A percentile compares a stretch with the other conserved stretches of the same genome.
These are phyloP conservation scores for Ceratocystis papillata DNA, from an alignment of 2,329 filamentous ascomycete species.

Conservation along the genomic window DNA sequence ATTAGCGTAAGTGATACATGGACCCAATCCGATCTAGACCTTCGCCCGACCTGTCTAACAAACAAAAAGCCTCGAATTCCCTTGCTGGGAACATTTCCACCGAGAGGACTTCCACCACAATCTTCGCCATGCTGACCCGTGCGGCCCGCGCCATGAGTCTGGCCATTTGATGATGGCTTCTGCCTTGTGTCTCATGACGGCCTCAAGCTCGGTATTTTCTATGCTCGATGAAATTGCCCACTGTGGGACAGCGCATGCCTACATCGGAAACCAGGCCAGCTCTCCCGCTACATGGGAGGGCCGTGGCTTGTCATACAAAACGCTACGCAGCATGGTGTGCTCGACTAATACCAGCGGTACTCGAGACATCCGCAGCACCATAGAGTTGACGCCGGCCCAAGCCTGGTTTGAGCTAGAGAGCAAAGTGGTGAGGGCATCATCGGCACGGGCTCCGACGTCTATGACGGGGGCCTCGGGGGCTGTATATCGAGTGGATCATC, in stretches of 20 bases:
- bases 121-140: neutral
- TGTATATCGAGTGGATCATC: neutral
- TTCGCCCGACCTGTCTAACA: neutral
- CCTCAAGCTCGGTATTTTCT: slow-evolving; percentile 17
- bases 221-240: slow-evolving; percentile 19
- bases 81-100: slow-evolving; percentile 22
- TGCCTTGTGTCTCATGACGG: slow-evolving; percentile 19
- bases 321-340: slow-evolving; percentile 15
- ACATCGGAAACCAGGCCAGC: slow-evolving; percentile 11
- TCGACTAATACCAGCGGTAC: neutral
- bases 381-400: slow-evolving; percentile 22
- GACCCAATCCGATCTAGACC: too few relatives aligned
- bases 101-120: slow-evolving; percentile 19
- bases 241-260: slow-evolving; percentile 10
- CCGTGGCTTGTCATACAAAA: slow-evolving; percentile 20
- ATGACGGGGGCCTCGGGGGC: neutral
- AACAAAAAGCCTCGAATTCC: slow-evolving; percentile 17
- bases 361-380: neutral
- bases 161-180: slow-evolving; percentile 23
- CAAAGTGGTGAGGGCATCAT: slow-evolving; percentile 7
- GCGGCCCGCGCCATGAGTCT: slow-evolving; percentile 14
- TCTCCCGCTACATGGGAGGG: slow-evolving; percentile 20
- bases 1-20: slow-evolving; percentile 21
- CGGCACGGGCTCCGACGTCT: neutral
- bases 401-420: slow-evolving; percentile 24